These are phyloP conservation scores for Pythium pectinolyticum DNA, from an alignment of 352 stramenopile species.

Conservation along the genomic window DNA sequence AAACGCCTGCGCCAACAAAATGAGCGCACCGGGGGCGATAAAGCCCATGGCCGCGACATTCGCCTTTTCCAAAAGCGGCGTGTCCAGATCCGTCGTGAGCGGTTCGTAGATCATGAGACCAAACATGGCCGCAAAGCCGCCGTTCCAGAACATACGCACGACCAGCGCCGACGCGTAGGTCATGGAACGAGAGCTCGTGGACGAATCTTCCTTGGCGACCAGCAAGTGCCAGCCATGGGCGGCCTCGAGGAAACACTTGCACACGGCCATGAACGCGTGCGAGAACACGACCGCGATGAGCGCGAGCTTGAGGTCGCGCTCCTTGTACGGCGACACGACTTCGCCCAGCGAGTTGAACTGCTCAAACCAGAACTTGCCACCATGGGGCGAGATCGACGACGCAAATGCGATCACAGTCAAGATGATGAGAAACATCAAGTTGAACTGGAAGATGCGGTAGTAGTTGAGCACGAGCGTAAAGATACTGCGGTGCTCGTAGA, in stretches of 20 bases:
- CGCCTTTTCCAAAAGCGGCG: conserved; percentile 24
- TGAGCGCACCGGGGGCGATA: conserved; percentile 24
- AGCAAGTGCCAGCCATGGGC: conserved; percentile 42
- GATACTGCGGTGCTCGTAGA: conserved; percentile 44
- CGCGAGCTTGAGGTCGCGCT: conserved; percentile 41
- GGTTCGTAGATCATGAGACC: conserved; percentile 40
- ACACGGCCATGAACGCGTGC: conserved; percentile 27
- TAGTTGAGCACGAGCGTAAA: conserved; percentile 47
- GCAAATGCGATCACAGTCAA: conserved; percentile 34
- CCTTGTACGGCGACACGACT: conserved; percentile 29
- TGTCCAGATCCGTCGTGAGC: conserved; percentile 21
- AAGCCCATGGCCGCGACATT: conserved; percentile 17
- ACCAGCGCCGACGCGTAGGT: conserved; percentile 38
- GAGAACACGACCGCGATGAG: conserved; percentile 35
- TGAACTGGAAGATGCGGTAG: conserved; percentile 58
- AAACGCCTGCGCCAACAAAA: conserved; percentile 32
- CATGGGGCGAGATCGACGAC: conserved; percentile 31
- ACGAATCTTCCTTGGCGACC: conserved; percentile 22
- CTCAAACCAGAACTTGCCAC: conserved; percentile 32
- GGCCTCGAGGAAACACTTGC: conserved; percentile 39
- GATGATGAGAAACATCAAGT: conserved; percentile 47
- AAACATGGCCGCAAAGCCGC: conserved; percentile 37
- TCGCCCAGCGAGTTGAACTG: conserved; percentile 36
- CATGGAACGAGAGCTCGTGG: conserved; percentile 35
- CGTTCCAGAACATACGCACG: conserved; percentile 39